A percentile compares a stretch with the other conserved stretches of the same genome.
Conservation (phyloP, 257 asterid genomes). For the Hygrophila difformis region DNA sequence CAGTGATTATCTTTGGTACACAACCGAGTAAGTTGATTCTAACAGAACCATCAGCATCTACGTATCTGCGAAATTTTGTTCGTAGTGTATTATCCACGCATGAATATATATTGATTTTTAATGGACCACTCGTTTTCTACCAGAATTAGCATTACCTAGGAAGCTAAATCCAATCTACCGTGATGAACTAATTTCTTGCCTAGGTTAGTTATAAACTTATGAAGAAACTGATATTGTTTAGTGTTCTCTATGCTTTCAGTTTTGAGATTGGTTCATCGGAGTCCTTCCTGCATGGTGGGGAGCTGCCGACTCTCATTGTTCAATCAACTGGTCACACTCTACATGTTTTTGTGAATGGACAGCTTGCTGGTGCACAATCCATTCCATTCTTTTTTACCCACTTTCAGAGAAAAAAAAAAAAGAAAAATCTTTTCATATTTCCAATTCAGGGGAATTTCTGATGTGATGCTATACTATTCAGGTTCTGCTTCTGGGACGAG, state of each 20-base stretch:
- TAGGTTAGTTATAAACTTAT: too few species aligned
- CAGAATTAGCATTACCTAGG: too few species aligned
- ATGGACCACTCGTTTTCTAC: too few species aligned
- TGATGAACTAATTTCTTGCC: too few species aligned
- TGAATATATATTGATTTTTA: too few species aligned
- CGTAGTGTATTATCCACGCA: too few species aligned
- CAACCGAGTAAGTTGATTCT: conserved; percentile 47
- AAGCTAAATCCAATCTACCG: too few species aligned
- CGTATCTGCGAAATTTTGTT: too few species aligned
- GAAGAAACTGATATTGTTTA: too few species aligned
- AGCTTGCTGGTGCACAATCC: conserved; percentile 21
- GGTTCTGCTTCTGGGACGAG: conserved; percentile 89
- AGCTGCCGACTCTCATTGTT: conserved; percentile 69
- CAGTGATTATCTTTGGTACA: conserved; percentile 91
- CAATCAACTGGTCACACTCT: conserved; percentile 77
- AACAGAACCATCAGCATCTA: neutral
- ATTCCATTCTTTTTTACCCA: too few species aligned
- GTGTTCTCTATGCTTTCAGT: conserved; percentile 44
- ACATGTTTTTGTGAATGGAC: conserved; percentile 80
- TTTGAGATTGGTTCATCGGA: conserved; percentile 68
- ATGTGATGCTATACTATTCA: conserved; percentile 1
- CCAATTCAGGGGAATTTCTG: neutral
- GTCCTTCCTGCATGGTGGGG: conserved; percentile 66
- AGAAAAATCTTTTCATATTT: too few species aligned
- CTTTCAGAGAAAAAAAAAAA: too few species aligned